phyloP scores from a whole-genome alignment of 306 rosid genomes.

The Dalbergia oliveri region DNA sequence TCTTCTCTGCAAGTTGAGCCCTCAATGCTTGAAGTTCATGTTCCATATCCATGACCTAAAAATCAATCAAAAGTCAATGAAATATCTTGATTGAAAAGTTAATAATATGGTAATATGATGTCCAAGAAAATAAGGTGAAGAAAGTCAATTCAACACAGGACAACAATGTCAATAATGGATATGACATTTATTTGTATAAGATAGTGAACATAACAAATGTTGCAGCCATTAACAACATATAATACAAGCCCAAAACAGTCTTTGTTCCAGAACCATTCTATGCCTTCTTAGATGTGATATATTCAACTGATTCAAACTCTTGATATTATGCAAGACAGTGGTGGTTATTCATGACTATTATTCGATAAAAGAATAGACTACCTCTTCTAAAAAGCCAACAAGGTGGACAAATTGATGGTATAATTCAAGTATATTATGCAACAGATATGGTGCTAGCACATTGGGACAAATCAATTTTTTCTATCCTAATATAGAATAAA shows the following conservation, averaged over 20 bases:
- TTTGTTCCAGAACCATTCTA: conserved; percentile 2
- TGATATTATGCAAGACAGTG: neutral
- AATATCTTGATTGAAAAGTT: conserved; percentile 38
- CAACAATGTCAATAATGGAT: neutral
- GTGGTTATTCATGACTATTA: neutral
- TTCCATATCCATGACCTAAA: conserved; percentile 99
- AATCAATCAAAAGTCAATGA: conserved; percentile 35
- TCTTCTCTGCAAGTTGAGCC: conserved; percentile 87
- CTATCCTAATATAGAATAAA: neutral
- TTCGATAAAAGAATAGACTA: neutral
- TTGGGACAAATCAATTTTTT: neutral
- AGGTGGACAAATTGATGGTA: neutral
- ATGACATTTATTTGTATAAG: neutral
- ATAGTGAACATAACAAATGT: neutral
- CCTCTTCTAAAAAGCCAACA: conserved; percentile 11
- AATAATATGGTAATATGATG: conserved; percentile 26
- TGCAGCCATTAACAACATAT: neutral
- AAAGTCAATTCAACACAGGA: conserved; percentile 16
- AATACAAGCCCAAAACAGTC: neutral
- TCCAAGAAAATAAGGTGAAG: conserved; percentile 22
- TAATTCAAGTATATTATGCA: conserved; percentile 16
- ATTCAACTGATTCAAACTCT: conserved; percentile 13
- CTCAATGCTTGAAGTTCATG: conserved; percentile 94
- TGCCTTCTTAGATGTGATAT: conserved; percentile 15
- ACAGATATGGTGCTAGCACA: neutral